Evolutionary conservation across 129 eudicot species (phyloP), one percentile per base, ranked within the genome.

Genomic region (Arctium minus): DNA sequence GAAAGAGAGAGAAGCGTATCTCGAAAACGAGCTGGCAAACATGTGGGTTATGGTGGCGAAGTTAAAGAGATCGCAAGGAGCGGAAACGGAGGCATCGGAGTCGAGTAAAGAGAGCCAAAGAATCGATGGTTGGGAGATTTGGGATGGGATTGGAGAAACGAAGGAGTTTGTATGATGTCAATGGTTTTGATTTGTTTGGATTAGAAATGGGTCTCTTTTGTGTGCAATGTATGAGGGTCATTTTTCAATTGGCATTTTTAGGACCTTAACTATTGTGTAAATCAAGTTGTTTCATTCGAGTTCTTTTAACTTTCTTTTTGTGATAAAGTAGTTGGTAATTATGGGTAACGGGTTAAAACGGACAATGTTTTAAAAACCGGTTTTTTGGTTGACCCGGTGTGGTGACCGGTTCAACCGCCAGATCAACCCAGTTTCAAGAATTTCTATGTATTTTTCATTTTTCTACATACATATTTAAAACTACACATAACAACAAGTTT

Each of bases 1-100:
- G 4, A 91, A 93, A 83, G 96, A 96, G 73, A 85, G 95, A 88
- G 99, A 96, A 86, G 97, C 98, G 22, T 93, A 96, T 89, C 91
- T 96, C 1, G 99, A 96, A 79, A 96, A 96, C 35, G 99, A 96
- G 82, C 98, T 96, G 29, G 98, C 99, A 37, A 96, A 93, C 82
- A 96, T 96, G 99, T 96, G 99, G 99, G 93, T 96, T 62, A 93
- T 93, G 73, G 96, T 96, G 81, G 98, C 98, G 3, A 96, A 93
- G 86, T 88, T 93, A 15, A 96, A 93, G 77, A 88, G 86, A 82
- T 87, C 97, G 36, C 98, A 90, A 74, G 98, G 80, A 65, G 80
- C 78, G 1, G 97, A 93, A 48, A 73, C 87, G n/a, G 91, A 90
- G 67, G 81, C 79, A 75, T 85, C 91, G 12, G 97, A 92, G 72